These are phyloP conservation scores for Cardamine resedifolia DNA, from an alignment of 345 rosid genomes.

Conservation along the genomic window DNA sequence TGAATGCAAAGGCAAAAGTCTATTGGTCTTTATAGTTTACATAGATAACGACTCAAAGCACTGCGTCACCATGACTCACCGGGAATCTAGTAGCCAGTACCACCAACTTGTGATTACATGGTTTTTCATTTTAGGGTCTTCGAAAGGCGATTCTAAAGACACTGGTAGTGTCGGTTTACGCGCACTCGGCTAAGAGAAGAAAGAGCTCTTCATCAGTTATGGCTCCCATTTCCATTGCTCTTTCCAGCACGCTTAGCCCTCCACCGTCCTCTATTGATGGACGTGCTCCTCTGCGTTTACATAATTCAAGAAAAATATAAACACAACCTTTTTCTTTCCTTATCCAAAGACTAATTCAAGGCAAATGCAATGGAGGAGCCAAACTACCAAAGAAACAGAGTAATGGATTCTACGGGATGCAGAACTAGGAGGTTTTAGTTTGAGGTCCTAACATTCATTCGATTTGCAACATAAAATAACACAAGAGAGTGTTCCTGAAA, in stretches of 20 bases:
- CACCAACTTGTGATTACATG: not conserved
- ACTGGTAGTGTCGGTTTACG: conserved; percentile 1
- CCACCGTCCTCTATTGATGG: conserved; percentile 68
- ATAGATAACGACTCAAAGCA: not conserved
- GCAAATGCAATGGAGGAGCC: not conserved
- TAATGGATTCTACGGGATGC: not conserved
- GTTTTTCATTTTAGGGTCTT: conserved; percentile 6
- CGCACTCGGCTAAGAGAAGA: conserved; percentile 62
- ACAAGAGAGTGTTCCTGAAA: not conserved
- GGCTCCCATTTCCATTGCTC: conserved; percentile 95
- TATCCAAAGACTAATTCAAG: not conserved
- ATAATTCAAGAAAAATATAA: not conserved
- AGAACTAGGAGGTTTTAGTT: not conserved
- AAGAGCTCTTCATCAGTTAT: conserved; percentile 84
- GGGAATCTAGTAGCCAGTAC: not conserved
- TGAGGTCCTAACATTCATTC: not conserved
- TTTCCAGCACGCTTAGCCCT: conserved; percentile 76
- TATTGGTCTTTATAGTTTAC: not conserved
- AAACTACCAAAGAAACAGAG: conserved; percentile 4
- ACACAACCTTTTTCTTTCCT: not conserved
- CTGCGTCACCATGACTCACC: not conserved
- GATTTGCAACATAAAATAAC: not conserved
- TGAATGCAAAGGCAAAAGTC: not conserved
- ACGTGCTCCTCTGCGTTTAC: conserved; percentile 65
- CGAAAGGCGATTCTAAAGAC: not conserved